Conservation (phyloP, 441 rosid species). For the Dalechampia spathulata region DNA sequence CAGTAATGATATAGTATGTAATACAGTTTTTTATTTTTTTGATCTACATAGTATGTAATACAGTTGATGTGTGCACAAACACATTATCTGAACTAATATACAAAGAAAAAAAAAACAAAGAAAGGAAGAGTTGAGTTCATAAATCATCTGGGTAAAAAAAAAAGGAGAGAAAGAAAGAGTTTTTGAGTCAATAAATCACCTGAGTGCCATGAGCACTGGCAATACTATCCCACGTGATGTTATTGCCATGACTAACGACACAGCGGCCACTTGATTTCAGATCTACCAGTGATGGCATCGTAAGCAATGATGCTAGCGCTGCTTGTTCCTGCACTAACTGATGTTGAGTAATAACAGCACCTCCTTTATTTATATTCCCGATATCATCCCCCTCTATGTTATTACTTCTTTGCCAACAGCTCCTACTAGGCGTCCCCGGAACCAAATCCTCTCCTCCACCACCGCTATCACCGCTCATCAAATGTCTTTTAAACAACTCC, state of each 20-base stretch:
- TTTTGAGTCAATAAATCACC: no score
- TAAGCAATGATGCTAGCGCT: conserved; percentile 25
- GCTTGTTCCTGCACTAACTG: conserved; percentile 18
- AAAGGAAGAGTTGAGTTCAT: no score
- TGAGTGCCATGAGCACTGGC: conserved; percentile 33
- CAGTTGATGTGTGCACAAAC: no score
- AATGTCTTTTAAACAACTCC: conserved; percentile 41
- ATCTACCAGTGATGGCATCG: conserved; percentile 23
- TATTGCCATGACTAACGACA: conserved; percentile 4
- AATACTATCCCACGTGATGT: conserved; percentile 25
- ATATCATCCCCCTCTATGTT: conserved; percentile 9
- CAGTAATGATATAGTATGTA: no score
- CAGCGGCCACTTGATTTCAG: conserved; percentile 17
- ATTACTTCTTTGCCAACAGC: conserved; percentile 16
- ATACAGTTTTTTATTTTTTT: no score
- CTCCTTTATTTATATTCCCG: not conserved
- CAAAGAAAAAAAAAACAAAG: no score
- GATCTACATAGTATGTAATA: no score
- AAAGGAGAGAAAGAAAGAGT: no score
- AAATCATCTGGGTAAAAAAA: no score
- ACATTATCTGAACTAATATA: no score
- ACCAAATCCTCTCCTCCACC: conserved; percentile 39
- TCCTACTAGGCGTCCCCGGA: conserved; percentile 25
- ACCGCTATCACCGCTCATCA: conserved; percentile 14
- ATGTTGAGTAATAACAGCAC: conserved; percentile 5